Evolutionary conservation across 2,329 filamentous ascomycete genomes (phyloP).

Genomic region (Aureobasidium leucospermi): DNA sequence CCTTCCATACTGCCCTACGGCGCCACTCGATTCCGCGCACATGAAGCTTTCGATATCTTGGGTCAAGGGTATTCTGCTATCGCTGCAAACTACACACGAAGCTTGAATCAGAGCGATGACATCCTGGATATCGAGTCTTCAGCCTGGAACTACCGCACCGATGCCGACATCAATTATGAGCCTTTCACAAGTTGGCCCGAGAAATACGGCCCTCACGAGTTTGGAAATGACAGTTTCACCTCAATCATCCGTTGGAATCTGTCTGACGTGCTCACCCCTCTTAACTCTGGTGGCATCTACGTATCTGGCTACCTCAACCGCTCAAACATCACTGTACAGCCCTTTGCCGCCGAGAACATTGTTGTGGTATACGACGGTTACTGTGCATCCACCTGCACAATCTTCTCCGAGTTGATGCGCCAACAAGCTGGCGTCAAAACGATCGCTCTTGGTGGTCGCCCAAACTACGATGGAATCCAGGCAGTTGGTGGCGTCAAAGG

Average conservation of each 20-base stretch:
- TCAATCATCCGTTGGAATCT: constrained; percentile 48
- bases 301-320: constrained; percentile 45
- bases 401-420: constrained; percentile 39
- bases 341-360: constrained; percentile 52
- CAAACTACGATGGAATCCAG: constrained; percentile 35
- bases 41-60: constrained; percentile 39
- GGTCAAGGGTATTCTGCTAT: constrained; percentile 33
- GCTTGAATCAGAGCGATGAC: constrained; percentile 32
- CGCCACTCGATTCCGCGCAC: constrained; percentile 44
- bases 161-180: constrained; percentile 42
- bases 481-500: constrained; percentile 40
- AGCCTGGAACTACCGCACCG: constrained; percentile 41
- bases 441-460: constrained; percentile 37
- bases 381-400: constrained; percentile 41
- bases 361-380: constrained; percentile 43
- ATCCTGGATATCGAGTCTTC: constrained; percentile 32
- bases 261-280: constrained; percentile 35
- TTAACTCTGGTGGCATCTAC: constrained; percentile 28
- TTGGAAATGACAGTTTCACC: constrained; percentile 49
- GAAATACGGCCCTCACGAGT: constrained; percentile 37
- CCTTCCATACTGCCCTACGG: constrained; percentile 44
- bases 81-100: constrained; percentile 27
- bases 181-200: constrained; percentile 41
- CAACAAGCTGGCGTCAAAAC: constrained; percentile 37
- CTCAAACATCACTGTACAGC: constrained; percentile 39